Base-by-base conservation (phyloP, 768 basidiomycete genomes). In the Rickenella mellea region DNA sequence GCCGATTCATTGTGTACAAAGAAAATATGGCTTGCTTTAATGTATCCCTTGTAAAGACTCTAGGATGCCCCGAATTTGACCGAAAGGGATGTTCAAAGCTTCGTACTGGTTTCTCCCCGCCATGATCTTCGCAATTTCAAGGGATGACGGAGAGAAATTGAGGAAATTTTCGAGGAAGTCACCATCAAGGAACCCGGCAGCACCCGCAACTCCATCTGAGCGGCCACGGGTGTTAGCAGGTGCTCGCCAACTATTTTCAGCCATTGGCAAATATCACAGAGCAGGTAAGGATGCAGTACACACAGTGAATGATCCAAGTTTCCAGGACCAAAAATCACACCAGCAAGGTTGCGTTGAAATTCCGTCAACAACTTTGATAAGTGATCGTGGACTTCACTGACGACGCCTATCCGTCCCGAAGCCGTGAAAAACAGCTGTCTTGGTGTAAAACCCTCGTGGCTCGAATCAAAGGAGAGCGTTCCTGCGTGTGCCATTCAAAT, bases 171-270 rank as follows among this genome's bases (percentile, higher is more conserved):
- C 86, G 15, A 96, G 55, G 48, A 91, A 85, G 54, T 88, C 83
- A 1, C 91, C 92, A 47, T 96, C 91, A 22, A 96, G 66, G 68
- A 96, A 91, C 12, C 89, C 90, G 29, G 69, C 70, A 1, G 83
- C 70, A 1, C 70, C 51, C 21, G 59, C 51, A 25, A 80, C 73
- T 6, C 70, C 66, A 50, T 86, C 83, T 38, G 71, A 77, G 19
- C 68, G 66, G 6, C 81, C 78, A 19, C 63, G 55, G 0, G 64
- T 63, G 28, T 66, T 74, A 48, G 74, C 76, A 0, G 88, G 87
- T 0, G 83, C 68, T 40, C 90, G 73, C 58, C 73, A 87, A 48
- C 88, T 91, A 39, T 0, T 19, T 35, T 12, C 44, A 20, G 14
- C 33, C 26, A 25, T 21, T 14, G 20, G 53, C 22, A 46, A n/a